Evolutionary conservation across 2,329 filamentous ascomycete genomes (phyloP).

Genomic region (Arthrobotrys conoides): DNA sequence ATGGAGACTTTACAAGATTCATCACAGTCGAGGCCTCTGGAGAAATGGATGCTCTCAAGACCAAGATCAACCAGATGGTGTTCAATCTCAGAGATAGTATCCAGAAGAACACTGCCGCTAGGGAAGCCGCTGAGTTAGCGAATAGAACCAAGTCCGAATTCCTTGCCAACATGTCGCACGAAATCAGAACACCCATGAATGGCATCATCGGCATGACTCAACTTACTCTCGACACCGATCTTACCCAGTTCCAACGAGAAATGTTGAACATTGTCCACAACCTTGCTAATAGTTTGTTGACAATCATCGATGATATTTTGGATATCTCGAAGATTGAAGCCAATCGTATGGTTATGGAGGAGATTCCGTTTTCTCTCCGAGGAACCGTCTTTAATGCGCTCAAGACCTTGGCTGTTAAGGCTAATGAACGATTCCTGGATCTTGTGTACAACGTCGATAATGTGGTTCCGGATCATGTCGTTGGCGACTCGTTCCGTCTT

Average conservation of each 20-base stretch:
- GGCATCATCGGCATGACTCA: conserved; percentile 98
- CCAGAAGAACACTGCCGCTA: conserved; percentile 93
- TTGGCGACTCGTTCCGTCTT: conserved; percentile 95
- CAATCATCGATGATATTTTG: conserved; percentile 90
- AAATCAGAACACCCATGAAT: conserved; percentile 97
- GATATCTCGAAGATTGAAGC: conserved; percentile 89
- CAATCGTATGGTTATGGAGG: conserved; percentile 97
- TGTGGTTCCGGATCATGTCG: conserved; percentile 92
- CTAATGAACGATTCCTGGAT: conserved; percentile 94
- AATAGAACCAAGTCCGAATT: conserved; percentile 99
- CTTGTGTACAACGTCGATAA: conserved; percentile 94
- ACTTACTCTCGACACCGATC: conserved; percentile 91
- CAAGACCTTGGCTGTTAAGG: conserved; percentile 96
- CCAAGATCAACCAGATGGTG: conserved; percentile 99
- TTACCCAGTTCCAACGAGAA: conserved; percentile 95
- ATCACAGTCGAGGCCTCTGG: conserved; percentile 97
- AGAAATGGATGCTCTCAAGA: conserved; percentile 98
- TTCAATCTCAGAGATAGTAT: conserved; percentile 95
- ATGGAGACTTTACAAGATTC: conserved; percentile 96
- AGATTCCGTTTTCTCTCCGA: conserved; percentile 94
- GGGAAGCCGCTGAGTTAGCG: conserved; percentile 94
- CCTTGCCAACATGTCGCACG: conserved; percentile 98
- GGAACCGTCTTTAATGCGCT: conserved; percentile 97
- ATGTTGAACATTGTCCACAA: conserved; percentile 99
- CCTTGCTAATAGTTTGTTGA: conserved; percentile 92